Evolutionary conservation across 2,329 filamentous ascomycete genomes (phyloP).

Genomic region (Diaporthe vaccinii): DNA sequence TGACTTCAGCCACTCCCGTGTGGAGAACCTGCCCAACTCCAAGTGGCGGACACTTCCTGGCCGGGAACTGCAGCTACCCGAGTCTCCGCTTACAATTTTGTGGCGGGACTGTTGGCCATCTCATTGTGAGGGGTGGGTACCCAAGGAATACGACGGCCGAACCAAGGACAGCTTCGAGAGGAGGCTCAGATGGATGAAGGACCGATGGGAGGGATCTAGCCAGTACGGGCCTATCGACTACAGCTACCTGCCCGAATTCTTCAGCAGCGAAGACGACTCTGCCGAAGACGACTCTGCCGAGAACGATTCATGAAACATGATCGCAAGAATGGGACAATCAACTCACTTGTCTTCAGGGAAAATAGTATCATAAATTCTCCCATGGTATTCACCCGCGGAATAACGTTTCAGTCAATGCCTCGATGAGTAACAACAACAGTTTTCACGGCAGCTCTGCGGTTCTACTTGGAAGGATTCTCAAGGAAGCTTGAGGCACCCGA

Average conservation of each 20-base stretch:
- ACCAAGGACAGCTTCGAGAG: background rate
- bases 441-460: background rate
- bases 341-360: background rate
- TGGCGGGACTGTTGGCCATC: background rate
- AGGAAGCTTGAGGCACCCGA: background rate
- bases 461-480: background rate
- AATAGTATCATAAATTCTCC: background rate
- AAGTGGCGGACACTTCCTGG: background rate
- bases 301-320: background rate
- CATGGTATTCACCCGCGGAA: too few species aligned
- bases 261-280: too few species aligned
- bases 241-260: background rate
- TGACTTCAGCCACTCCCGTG: constrained; percentile 7
- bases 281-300: background rate
- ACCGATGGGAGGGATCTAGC: background rate
- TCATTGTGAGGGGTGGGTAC: background rate
- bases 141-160: background rate
- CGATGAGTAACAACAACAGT: background rate
- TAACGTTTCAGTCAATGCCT: background rate
- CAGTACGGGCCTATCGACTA: background rate
- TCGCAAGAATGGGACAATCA: background rate
- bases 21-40: background rate
- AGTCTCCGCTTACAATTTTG: background rate
- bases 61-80: background rate
- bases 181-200: background rate